Evolutionary conservation across 2,329 filamentous ascomycete species (phyloP), one percentile per base, ranked within the genome.

Genomic region (Zarea fungicola): DNA sequence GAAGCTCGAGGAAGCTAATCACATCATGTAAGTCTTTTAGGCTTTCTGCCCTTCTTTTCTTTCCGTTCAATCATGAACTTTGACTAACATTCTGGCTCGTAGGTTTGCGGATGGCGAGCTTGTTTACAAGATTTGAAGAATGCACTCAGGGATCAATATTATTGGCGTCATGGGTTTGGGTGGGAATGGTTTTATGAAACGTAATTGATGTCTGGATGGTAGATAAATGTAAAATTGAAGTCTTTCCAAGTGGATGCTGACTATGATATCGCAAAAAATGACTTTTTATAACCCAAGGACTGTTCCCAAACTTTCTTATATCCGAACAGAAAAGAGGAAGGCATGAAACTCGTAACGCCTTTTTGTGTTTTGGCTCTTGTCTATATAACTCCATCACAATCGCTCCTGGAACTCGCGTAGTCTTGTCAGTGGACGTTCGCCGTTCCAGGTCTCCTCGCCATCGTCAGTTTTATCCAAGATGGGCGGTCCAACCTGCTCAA

Each of bases 401-500:
- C 70, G 66, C 47, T 59, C 61, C 56, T 72, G 64, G 52, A 81
- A 83, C 42, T 76, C 73, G 8, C 65, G 60, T 53, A 84, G 62
- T 45, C 83, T 71, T 18, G 77, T 69, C 5, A 73, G 63, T 5
- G 84, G 77, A 21, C 61, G 61, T 6, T 74, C 70, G 2, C 76
- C 78, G 59, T 85, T 86, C 82, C 83, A 86, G 16, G 70, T 76
- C 65, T 85, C 82, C 19, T 59, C 56, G 6, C 72, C 75, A 4
- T 70, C 56, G 8, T 64, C 67, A 44, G 74, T 66, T 41, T 60
- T 59, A 2, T 63, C 69, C 11, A 90, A 60, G 1, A 64, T 64
- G 1, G 92, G 92, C 64, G 95, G 80, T 1, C 93, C 92, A 45
- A 95, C 83, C 65, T 99, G 93, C 68, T 99, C 91, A 59, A 99